Percentiles rank a stretch among this genome's conserved stretches.
phyloP scores from a whole-genome alignment of 164 flowering plant genomes.

The Tinospora cordifolia region DNA sequence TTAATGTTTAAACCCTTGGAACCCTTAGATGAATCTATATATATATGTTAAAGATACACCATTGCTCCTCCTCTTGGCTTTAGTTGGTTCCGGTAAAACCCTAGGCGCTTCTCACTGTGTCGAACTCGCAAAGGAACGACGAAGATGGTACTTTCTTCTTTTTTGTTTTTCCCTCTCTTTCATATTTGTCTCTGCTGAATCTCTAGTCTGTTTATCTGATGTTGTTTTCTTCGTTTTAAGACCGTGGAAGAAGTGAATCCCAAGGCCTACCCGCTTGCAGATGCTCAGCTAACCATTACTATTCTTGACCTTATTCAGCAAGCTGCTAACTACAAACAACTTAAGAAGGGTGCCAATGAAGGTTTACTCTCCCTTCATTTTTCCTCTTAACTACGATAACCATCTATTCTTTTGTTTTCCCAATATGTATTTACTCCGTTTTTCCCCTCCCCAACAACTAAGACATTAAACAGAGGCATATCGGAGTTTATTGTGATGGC shows the following conservation, averaged over 20 bases:
- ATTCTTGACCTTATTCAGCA: conserved; percentile 24
- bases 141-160: not conserved
- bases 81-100: not conserved
- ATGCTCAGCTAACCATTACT: conserved; percentile 26
- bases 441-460: conserved; percentile 47
- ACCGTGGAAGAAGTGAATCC: conserved; percentile 24
- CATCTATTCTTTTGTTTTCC: not conserved
- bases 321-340: conserved; percentile 31
- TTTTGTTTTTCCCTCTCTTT: not conserved
- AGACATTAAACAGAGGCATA: conserved; percentile 29
- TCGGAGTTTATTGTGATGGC: conserved; percentile 45
- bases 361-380: conserved; percentile 7
- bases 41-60: too few relatives aligned
- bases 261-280: conserved; percentile 27
- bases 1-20: too few relatives aligned
- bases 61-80: too few relatives aligned
- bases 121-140: not conserved
- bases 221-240: not conserved
- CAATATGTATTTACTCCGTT: not conserved
- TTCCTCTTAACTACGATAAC: not conserved
- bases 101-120: not conserved
- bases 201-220: not conserved
- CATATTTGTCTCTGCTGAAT: not conserved
- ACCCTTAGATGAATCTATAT: too few relatives aligned
- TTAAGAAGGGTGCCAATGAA: conserved; percentile 35